phyloP scores from a whole-genome alignment of 768 basidiomycete genomes.

The Termitomyces sp. region DNA sequence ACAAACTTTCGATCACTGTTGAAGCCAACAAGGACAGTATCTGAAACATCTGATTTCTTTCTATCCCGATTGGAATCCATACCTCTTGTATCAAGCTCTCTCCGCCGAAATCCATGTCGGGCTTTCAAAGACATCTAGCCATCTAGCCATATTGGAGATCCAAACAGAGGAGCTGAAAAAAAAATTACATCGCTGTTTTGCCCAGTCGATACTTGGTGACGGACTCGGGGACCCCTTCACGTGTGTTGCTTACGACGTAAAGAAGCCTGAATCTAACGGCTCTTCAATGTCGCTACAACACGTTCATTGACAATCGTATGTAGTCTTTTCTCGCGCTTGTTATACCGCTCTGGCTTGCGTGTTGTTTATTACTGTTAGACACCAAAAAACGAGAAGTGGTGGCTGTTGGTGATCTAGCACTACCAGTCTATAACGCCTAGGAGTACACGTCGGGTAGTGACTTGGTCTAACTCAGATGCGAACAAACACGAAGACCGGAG shows the following conservation, averaged over 20 bases:
- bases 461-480: conserved; percentile 3
- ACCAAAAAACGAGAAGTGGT: conserved; percentile 1
- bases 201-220: conserved; percentile 6
- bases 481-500: not conserved
- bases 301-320: conserved; percentile 14
- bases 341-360: not conserved
- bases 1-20: not conserved
- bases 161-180: not conserved
- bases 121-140: conserved; percentile 1
- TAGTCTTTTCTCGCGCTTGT: not conserved
- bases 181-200: not conserved
- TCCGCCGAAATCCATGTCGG: not conserved
- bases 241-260: not conserved
- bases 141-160: not conserved
- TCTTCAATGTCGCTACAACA: conserved; percentile 9
- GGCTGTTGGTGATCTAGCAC: not conserved
- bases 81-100: not conserved
- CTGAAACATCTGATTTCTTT: too few species aligned
- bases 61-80: not conserved
- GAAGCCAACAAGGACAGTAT: not conserved
- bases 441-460: conserved; percentile 18
- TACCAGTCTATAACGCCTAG: not conserved
- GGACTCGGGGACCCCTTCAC: conserved; percentile 15
- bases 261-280: conserved; percentile 6
- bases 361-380: conserved; percentile 3